Evolutionary conservation across 495 filamentous ascomycete species (phyloP).

Genomic region (Penicillium atrosanguineum): DNA sequence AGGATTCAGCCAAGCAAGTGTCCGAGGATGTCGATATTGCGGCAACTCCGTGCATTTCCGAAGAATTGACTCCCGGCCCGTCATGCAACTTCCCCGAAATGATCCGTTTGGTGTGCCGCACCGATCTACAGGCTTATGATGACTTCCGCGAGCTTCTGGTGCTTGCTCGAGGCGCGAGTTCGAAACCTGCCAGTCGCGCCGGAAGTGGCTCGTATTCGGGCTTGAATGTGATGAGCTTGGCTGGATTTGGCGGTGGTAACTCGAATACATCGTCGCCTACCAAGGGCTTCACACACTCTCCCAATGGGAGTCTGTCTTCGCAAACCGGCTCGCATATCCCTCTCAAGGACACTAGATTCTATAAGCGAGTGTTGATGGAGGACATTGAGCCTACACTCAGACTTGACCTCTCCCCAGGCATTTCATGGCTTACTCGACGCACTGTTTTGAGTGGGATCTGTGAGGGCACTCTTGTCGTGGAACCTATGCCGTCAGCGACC

Average conservation of each 20-base stretch:
- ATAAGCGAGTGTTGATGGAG: constrained; percentile 81
- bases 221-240: constrained; percentile 60
- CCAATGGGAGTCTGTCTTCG: constrained; percentile 39
- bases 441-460: constrained; percentile 78
- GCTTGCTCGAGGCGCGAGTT: constrained; percentile 58
- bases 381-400: constrained; percentile 93
- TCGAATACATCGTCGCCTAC: constrained; percentile 42
- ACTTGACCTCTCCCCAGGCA: constrained; percentile 81
- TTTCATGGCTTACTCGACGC: constrained; percentile 88
- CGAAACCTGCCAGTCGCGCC: constrained; percentile 57
- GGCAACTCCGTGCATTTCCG: constrained; percentile 26
- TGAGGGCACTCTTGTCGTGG: constrained; percentile 84
- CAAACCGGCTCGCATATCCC: constrained; percentile 41
- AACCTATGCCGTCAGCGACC: constrained; percentile 67
- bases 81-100: constrained; percentile 84
- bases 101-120: constrained; percentile 76
- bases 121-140: constrained; percentile 73
- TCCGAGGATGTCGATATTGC: constrained; percentile 17
- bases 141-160: constrained; percentile 81
- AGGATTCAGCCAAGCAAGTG: constrained; percentile 18
- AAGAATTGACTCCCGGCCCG: constrained; percentile 69
- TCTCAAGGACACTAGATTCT: constrained; percentile 89
- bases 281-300: constrained; percentile 39
- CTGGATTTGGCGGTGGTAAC: constrained; percentile 45
- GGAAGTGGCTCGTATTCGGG: constrained; percentile 68